These are phyloP conservation scores for Geotrichum europaeum DNA, from an alignment of 1,139 yeast genomes.

Conservation along the genomic window DNA sequence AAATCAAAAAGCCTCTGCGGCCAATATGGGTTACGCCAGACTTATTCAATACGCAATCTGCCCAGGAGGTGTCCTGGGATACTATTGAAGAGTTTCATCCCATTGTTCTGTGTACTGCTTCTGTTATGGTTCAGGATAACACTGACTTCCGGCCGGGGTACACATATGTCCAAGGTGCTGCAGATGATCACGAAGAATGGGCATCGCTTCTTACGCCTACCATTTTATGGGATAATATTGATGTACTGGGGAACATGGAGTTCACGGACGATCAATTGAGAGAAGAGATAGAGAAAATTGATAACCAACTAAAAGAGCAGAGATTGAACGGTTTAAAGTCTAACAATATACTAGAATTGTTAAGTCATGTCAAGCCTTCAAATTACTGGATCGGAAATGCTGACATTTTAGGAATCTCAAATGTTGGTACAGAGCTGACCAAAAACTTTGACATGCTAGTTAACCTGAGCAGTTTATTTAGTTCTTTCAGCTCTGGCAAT, in stretches of 20 bases:
- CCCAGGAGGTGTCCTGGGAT: not conserved
- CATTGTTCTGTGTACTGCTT: slow-evolving; percentile 57
- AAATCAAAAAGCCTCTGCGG: slow-evolving; percentile 47
- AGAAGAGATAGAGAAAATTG: slow-evolving; percentile 29
- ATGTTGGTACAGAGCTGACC: not conserved
- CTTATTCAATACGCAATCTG: slow-evolving; percentile 28
- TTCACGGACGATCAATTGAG: slow-evolving; percentile 39
- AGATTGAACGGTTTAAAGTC: not conserved
- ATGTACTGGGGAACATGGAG: slow-evolving; percentile 34
- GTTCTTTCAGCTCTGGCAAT: not conserved
- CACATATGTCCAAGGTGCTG: slow-evolving; percentile 82
- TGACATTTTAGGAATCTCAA: not conserved
- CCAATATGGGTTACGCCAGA: slow-evolving; percentile 74
- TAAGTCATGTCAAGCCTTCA: slow-evolving; percentile 19
- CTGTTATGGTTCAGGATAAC: slow-evolving; percentile 54
- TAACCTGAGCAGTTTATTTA: slow-evolving; percentile 8
- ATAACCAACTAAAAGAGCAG: not conserved
- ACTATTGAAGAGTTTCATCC: slow-evolving; percentile 36
- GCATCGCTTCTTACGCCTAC: slow-evolving; percentile 50
- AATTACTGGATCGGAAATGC: slow-evolving; percentile 21
- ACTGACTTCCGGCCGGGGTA: slow-evolving; percentile 42
- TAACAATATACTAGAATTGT: not conserved
- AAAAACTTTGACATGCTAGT: slow-evolving; percentile 18
- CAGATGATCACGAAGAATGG: slow-evolving; percentile 92
- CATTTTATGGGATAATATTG: slow-evolving; percentile 50